A percentile compares a stretch with the other conserved stretches of the same genome.
Evolutionary conservation across 1,284 basidiomycete species (phyloP).

Genomic region (Salmacisia buchloeana): DNA sequence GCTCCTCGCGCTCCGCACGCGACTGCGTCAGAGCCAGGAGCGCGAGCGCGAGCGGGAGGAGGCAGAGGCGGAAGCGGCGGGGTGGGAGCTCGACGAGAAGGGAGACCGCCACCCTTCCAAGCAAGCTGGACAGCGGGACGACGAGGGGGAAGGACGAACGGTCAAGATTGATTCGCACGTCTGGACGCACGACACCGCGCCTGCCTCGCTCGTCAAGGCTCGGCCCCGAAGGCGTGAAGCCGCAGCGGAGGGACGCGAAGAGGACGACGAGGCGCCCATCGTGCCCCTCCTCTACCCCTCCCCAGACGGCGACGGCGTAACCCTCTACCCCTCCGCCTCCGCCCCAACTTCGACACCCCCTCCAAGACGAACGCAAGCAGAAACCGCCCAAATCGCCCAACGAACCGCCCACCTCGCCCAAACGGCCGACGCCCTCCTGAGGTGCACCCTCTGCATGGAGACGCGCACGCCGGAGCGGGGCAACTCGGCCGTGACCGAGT

Average conservation of each 20-base stretch:
- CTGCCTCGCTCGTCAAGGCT: neutral
- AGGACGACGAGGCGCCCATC: neutral
- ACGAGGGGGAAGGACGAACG: slow-evolving; percentile 23
- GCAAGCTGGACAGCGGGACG: slow-evolving; percentile 25
- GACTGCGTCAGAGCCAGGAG: slow-evolving; percentile 8
- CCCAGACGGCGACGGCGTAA: neutral
- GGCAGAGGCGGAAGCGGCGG: neutral
- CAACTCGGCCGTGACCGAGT: slow-evolving; percentile 76
- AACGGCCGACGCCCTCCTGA: slow-evolving; percentile 22
- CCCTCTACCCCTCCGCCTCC: neutral
- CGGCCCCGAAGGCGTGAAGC: neutral
- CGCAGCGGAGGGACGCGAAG: too few species aligned
- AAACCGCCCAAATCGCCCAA: neutral
- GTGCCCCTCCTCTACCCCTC: slow-evolving; percentile 10
- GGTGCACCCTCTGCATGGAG: slow-evolving; percentile 52
- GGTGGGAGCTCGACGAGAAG: slow-evolving; percentile 25
- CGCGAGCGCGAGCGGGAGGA: slow-evolving; percentile 14
- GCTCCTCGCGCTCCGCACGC: slow-evolving; percentile 19
- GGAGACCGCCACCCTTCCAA: slow-evolving; percentile 18
- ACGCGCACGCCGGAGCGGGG: slow-evolving; percentile 31
- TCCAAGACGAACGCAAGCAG: neutral
- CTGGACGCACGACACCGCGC: slow-evolving; percentile 13
- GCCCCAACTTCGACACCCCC: neutral
- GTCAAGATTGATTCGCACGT: slow-evolving; percentile 16
- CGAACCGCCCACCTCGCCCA: neutral